Evolutionary conservation across 768 basidiomycete genomes (phyloP).

Genomic region (Boletus rubescentipes): DNA sequence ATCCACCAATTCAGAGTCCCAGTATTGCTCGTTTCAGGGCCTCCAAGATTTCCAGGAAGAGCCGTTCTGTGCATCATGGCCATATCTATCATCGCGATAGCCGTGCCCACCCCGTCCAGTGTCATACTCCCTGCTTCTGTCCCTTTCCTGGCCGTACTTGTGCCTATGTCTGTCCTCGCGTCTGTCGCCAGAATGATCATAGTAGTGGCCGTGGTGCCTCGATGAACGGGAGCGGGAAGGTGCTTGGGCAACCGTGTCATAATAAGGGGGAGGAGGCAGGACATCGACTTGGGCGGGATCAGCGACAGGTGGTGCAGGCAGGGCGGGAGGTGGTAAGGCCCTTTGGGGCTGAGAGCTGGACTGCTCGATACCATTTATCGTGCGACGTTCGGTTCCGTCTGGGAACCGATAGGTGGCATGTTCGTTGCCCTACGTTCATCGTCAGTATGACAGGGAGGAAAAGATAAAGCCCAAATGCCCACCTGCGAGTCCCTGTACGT

Average conservation of each 20-base stretch:
- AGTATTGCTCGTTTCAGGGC: conserved; percentile 4
- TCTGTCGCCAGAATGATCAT: conserved; percentile 9
- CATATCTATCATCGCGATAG: conserved; percentile 4
- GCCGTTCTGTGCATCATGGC: background rate
- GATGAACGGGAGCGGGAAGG: conserved; percentile 18
- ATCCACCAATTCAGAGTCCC: background rate
- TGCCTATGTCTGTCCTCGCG: conserved; percentile 15
- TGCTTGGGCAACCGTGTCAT: conserved; percentile 14
- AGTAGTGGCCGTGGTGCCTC: conserved; percentile 15
- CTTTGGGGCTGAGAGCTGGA: conserved; percentile 12
- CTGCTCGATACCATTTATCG: conserved; percentile 65
- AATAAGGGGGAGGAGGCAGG: conserved; percentile 23
- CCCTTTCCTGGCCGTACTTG: conserved; percentile 8
- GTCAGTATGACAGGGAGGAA: background rate
- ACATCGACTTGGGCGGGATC: background rate
- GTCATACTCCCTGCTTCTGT: conserved; percentile 7
- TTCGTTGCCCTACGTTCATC: conserved; percentile 61
- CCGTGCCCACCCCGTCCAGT: background rate
- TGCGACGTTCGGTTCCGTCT: conserved; percentile 64
- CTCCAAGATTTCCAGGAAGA: conserved; percentile 16
- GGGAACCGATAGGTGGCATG: conserved; percentile 64
- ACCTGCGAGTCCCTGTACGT: conserved; percentile 60
- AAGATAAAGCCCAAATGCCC: conserved; percentile 23
- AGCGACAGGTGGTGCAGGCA: background rate
- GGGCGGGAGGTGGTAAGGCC: conserved; percentile 9